Evolutionary conservation across 306 rosid genomes (phyloP).

Genomic region (Prunus campanulata): DNA sequence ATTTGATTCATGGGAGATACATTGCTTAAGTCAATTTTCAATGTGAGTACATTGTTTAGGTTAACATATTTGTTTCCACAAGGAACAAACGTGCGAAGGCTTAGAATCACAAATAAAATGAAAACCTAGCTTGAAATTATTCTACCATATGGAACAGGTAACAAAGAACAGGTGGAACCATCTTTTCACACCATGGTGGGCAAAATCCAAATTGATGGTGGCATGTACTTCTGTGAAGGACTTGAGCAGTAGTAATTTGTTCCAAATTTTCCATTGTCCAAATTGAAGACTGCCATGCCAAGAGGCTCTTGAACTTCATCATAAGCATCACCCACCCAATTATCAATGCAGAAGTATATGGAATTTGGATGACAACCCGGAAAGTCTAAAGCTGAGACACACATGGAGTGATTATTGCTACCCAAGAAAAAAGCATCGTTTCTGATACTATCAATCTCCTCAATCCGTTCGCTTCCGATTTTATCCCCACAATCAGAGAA

Average conservation of each 20-base stretch:
- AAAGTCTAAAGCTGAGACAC: slow-evolving; percentile 11
- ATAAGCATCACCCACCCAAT: not conserved
- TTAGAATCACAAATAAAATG: not conserved
- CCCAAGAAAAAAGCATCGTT: slow-evolving; percentile 11
- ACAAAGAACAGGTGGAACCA: not conserved
- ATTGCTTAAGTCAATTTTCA: too few relatives aligned
- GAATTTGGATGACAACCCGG: not conserved
- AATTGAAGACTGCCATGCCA: slow-evolving; percentile 4
- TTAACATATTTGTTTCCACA: too few relatives aligned
- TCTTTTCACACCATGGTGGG: slow-evolving; percentile 8
- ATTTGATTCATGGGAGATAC: not conserved
- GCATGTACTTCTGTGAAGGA: slow-evolving; percentile 13
- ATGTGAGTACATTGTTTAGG: too few relatives aligned
- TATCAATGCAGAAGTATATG: not conserved
- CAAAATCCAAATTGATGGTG: slow-evolving; percentile 13
- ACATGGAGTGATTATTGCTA: not conserved
- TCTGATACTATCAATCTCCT: not conserved
- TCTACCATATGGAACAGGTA: not conserved
- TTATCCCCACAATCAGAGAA: not conserved
- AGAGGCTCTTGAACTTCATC: not conserved
- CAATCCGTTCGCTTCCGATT: not conserved
- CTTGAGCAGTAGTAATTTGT: not conserved
- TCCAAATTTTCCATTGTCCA: not conserved
- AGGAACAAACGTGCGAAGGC: not conserved
- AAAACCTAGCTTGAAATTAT: not conserved